These are phyloP conservation scores for Penicillium ucsense DNA, from an alignment of 495 filamentous ascomycete genomes.

Conservation along the genomic window DNA sequence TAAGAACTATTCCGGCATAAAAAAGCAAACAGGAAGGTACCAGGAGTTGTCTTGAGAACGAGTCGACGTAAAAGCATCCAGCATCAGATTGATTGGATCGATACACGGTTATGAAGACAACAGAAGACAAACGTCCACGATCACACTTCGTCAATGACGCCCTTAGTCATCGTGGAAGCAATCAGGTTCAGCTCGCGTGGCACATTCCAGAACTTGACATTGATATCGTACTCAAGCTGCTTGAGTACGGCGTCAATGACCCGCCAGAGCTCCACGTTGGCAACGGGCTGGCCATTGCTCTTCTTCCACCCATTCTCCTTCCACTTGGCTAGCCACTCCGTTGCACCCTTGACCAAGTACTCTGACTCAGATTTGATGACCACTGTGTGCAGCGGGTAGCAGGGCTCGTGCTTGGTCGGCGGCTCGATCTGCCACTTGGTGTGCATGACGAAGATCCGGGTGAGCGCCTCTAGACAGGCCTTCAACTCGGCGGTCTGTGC, in stretches of 20 bases:
- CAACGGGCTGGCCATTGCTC: slow-evolving; percentile 7
- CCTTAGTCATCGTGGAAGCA: background rate
- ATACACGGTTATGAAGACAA: too few species aligned
- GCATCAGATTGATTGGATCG: too few species aligned
- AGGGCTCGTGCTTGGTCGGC: background rate
- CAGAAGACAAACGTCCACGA: too few species aligned
- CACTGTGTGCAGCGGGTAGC: slow-evolving; percentile 12
- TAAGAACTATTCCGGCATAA: too few species aligned
- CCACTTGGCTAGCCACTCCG: slow-evolving; percentile 32
- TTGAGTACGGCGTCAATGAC: slow-evolving; percentile 1
- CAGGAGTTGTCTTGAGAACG: too few species aligned
- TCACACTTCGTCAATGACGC: background rate
- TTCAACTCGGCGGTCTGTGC: slow-evolving; percentile 10
- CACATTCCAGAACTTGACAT: slow-evolving; percentile 12
- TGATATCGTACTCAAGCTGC: slow-evolving; percentile 3
- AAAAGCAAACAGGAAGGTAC: too few species aligned
- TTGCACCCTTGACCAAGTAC: slow-evolving; percentile 31
- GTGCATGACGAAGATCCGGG: background rate
- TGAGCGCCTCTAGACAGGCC: slow-evolving; percentile 8
- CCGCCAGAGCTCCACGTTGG: slow-evolving; percentile 5
- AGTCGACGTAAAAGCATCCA: too few species aligned
- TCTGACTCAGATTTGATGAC: slow-evolving; percentile 40
- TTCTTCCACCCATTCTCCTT: slow-evolving; percentile 25
- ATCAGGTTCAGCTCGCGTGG: background rate
- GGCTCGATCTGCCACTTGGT: background rate